phyloP scores from a whole-genome alignment of 306 rosid species.

The Abrus precatorius region DNA sequence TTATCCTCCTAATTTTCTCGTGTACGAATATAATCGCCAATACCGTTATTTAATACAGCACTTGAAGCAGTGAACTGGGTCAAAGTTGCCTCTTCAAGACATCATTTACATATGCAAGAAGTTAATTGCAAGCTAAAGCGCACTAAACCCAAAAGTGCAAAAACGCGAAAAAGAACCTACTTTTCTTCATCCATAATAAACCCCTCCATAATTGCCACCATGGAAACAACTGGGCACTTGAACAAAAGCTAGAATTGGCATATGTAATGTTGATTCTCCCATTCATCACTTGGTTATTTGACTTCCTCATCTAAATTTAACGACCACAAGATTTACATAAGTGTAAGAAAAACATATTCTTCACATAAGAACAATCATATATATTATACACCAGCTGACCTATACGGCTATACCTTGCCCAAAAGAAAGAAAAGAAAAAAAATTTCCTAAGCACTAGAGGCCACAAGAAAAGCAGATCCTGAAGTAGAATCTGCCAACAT shows the following conservation, averaged over 20 bases:
- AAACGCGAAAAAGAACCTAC: background rate
- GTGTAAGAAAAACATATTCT: slow-evolving; percentile 39
- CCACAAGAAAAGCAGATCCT: slow-evolving; percentile 33
- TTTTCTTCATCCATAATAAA: background rate
- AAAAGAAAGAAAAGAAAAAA: slow-evolving; percentile 25
- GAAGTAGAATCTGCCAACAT: slow-evolving; percentile 36
- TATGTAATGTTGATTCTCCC: slow-evolving; percentile 9
- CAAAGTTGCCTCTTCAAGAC: background rate
- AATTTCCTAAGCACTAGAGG: slow-evolving; percentile 29
- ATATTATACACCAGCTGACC: slow-evolving; percentile 49
- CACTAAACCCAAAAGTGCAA: background rate
- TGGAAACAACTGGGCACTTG: background rate
- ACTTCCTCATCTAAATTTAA: slow-evolving; percentile 25
- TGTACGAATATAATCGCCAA: background rate
- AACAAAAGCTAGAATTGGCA: slow-evolving; percentile 19
- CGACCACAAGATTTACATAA: slow-evolving; percentile 37
- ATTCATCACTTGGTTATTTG: slow-evolving; percentile 23
- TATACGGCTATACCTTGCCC: slow-evolving; percentile 39
- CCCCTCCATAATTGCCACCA: slow-evolving; percentile 9
- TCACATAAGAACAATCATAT: slow-evolving; percentile 38
- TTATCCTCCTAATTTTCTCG: background rate
- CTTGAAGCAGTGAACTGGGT: background rate
- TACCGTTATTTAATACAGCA: background rate
- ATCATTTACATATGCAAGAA: background rate
- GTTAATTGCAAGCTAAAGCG: slow-evolving; percentile 16